Base-by-base conservation (phyloP, 176 grass and related monocot species). In the Areca catechu region DNA sequence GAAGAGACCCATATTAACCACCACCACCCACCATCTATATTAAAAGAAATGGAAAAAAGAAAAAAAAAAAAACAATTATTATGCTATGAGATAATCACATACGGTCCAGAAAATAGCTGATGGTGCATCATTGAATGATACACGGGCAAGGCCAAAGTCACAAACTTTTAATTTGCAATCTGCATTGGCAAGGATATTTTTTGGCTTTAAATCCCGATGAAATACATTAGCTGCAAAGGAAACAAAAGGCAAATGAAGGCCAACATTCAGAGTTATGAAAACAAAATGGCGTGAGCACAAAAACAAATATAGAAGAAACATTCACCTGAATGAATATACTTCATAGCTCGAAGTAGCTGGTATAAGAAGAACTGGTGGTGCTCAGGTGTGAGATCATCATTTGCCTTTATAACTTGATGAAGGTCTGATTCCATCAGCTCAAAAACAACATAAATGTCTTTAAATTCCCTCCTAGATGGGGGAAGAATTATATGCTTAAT, bases 401-500 rank as follows among this genome's bases (percentile, higher is more conserved):
- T 91, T 20, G 87, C 79, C 51, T 80, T 91, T 56, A 91, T 91
- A 60, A 91, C 87, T 77, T 91, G 82, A 66, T 91, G 87, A 64
- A 86, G 70, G 55, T 91, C 87, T 16, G 82, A 86, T 55, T 91
- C 87, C 87, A 91, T 91, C 47, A 91, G 79, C 64, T 91, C 87
- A 70, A 91, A 91, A 63, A 91, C 43, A 24, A 91, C 66, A 54
- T 70, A 91, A 53, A 91, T 91, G 71, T 86, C 82, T 25, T 59
- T 76, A n/a, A 91, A 91, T 60, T 86, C 82, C 64, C 75, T 77
- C 49, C 82, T 73, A 19, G 82, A 83, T 5, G 82, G 82, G 20
- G 82, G 82, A 50, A 91, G 82, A 82, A 91, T 91, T 73, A 91
- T 91, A 19, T 91, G 82, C 76, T 86, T 91, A 58, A 91, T 91